A percentile compares a stretch with the other conserved stretches of the same genome.
These are phyloP conservation scores for Linderniella brevidens DNA, from an alignment of 257 asterid species.

Conservation along the genomic window DNA sequence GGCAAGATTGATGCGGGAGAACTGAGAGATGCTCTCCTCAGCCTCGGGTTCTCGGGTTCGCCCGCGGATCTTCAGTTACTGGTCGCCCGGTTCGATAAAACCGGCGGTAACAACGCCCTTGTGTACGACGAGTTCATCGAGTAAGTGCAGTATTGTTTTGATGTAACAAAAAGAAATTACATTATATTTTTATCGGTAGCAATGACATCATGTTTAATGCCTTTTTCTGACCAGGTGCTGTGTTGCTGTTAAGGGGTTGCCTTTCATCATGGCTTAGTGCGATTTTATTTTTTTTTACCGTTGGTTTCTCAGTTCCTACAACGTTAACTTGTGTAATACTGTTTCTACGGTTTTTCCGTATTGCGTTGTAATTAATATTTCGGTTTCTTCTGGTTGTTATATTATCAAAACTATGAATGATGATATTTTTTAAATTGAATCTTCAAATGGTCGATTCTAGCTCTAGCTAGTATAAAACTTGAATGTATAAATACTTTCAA, in stretches of 20 bases:
- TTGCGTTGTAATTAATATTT: too few species aligned
- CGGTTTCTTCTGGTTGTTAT: too few species aligned
- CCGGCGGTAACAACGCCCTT: conserved; percentile 73
- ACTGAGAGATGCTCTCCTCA: conserved; percentile 72
- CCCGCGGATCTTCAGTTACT: conserved; percentile 55
- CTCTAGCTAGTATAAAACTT: too few species aligned
- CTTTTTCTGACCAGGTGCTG: conserved; percentile 56
- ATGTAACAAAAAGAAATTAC: neutral
- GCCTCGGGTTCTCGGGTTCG: conserved; percentile 71
- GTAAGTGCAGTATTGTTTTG: conserved; percentile 22
- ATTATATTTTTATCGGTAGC: neutral
- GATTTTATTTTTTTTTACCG: too few species aligned
- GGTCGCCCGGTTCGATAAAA: conserved; percentile 79
- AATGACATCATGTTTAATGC: conserved; percentile 4
- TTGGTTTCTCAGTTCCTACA: too few species aligned
- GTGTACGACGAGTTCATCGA: conserved; percentile 93
- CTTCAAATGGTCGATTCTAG: too few species aligned
- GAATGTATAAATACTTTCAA: too few species aligned
- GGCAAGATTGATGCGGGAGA: conserved; percentile 70
- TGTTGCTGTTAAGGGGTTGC: conserved; percentile 91
- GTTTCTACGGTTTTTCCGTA: too few species aligned
- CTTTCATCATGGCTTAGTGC: conserved; percentile 7
- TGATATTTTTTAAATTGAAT: too few species aligned
- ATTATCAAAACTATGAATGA: too few species aligned
- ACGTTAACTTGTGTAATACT: too few species aligned